phyloP scores from a whole-genome alignment of 2,329 filamentous ascomycete genomes.

The Fusarium neocosmosporiellum region DNA sequence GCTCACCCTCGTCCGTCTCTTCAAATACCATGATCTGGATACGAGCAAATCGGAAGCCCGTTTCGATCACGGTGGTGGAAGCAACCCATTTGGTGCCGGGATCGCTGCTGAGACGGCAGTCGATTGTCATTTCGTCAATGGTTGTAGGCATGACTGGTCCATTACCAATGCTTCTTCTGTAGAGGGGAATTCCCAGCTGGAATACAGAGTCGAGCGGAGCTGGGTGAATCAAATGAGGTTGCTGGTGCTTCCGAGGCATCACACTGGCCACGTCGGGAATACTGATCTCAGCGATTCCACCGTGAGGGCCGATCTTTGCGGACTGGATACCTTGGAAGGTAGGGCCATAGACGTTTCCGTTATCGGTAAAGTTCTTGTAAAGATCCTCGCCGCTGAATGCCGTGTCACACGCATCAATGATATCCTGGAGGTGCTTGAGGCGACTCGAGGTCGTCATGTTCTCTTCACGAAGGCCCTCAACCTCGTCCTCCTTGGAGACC shows the following conservation, averaged over 20 bases:
- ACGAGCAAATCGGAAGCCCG: conserved; percentile 15
- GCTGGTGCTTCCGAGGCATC: conserved; percentile 39
- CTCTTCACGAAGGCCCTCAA: conserved; percentile 20
- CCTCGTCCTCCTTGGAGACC: conserved; percentile 12
- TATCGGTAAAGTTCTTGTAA: conserved; percentile 15
- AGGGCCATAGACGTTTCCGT: conserved; percentile 24
- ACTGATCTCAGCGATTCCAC: conserved; percentile 7
- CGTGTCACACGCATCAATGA: conserved; percentile 16
- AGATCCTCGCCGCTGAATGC: background rate
- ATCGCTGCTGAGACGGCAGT: conserved; percentile 7
- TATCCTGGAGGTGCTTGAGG: conserved; percentile 13
- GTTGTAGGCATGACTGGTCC: conserved; percentile 26
- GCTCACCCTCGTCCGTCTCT: background rate
- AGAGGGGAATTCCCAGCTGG: conserved; percentile 36
- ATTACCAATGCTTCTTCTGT: conserved; percentile 12
- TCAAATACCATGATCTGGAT: conserved; percentile 21
- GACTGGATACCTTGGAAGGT: conserved; percentile 17
- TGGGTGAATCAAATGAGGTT: conserved; percentile 50
- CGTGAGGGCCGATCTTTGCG: conserved; percentile 2
- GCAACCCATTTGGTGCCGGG: conserved; percentile 22
- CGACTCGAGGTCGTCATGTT: background rate
- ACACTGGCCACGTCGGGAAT: conserved; percentile 20
- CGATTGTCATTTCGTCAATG: conserved; percentile 19
- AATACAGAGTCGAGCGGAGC: conserved; percentile 49
- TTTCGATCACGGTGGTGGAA: conserved; percentile 12